A percentile compares a stretch with the other conserved stretches of the same genome.
phyloP scores from a whole-genome alignment of 176 grass and related monocot genomes.

The Oryza officinalis region DNA sequence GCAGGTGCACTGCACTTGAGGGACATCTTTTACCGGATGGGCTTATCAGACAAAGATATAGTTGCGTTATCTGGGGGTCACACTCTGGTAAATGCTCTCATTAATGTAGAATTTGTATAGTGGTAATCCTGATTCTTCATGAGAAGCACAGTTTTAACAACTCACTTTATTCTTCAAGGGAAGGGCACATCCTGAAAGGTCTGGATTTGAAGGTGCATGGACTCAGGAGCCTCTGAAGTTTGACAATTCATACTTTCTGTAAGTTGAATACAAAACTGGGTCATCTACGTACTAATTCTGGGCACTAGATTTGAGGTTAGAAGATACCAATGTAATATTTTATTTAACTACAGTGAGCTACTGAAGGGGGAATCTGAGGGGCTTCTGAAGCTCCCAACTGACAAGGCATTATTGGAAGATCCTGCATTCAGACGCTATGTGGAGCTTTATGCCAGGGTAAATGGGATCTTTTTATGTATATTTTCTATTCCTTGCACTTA shows the following conservation, averaged over 20 bases:
- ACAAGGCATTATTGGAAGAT: constrained; percentile 75
- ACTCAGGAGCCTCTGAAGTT: constrained; percentile 91
- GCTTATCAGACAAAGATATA: constrained; percentile 93
- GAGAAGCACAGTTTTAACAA: not conserved
- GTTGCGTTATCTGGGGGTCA: constrained; percentile 86
- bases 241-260: constrained; percentile 92
- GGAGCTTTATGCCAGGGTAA: constrained; percentile 90
- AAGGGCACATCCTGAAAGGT: constrained; percentile 84
- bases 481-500: not conserved
- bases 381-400: constrained; percentile 86
- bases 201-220: constrained; percentile 87
- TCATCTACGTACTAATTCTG: not conserved
- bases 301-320: not conserved
- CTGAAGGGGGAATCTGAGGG: constrained; percentile 70
- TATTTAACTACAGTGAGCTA: constrained; percentile 60
- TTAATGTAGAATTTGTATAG: not conserved
- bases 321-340: not conserved
- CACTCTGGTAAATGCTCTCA: constrained; percentile 61
- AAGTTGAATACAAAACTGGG: constrained; percentile 45
- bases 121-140: constrained; percentile 15
- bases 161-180: constrained; percentile 55
- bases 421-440: constrained; percentile 82
- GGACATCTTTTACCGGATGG: constrained; percentile 94
- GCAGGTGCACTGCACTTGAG: constrained; percentile 75
- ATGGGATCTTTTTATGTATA: not conserved